Base-by-base conservation (phyloP, 2,329 filamentous ascomycete genomes). In the Sclerotinia nivalis region DNA sequence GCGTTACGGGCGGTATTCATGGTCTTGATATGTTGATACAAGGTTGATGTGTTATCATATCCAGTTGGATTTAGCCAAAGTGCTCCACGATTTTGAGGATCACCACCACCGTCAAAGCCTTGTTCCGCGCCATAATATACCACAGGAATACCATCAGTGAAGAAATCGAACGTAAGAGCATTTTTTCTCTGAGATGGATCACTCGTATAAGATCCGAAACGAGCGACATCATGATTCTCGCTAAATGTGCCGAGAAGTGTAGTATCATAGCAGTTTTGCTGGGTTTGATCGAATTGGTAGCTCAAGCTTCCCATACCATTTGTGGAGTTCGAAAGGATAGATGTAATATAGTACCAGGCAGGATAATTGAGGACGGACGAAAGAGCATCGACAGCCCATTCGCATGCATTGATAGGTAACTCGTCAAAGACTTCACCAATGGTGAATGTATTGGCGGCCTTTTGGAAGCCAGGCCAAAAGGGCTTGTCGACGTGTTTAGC, bases 381-480 rank as follows among this genome's bases (percentile, higher is more conserved):
- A 10, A 73, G 47, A 22, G 65, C 70, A 59, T 73, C 59, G 18
- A 45, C 54, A 7, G 62, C 54, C 67, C 70, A 74, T 20, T 60
- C 50, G 49, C 73, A 74, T 45, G 40, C 82, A 81, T 81, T 88
- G 82, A 77, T 72, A 0, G 84, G 81, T 71, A 84, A 79, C 45
- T 85, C 86, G 43, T 86, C 80, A 59, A 83, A 84, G 4, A 89
- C 87, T 74, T 90, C 88, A 5, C 88, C 88, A 18, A 89, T 81
- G 6, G 83, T 82, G 77, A 87, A 90, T 4, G 88, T 84, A 6
- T 85, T 86, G 0, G 86, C 82, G 0, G 85, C 84, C 4, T 79
- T 71, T 40, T 83, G 80, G 72, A 89, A 90, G 0, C 73, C 77
- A 0, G 85, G 78, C 82, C 87, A 88, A 77, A 88, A 90, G 25